Percentiles rank a stretch among this genome's conserved stretches.
Conservation (phyloP, 352 stramenopile genomes). For the Globisporangium rhizosaccharum region DNA sequence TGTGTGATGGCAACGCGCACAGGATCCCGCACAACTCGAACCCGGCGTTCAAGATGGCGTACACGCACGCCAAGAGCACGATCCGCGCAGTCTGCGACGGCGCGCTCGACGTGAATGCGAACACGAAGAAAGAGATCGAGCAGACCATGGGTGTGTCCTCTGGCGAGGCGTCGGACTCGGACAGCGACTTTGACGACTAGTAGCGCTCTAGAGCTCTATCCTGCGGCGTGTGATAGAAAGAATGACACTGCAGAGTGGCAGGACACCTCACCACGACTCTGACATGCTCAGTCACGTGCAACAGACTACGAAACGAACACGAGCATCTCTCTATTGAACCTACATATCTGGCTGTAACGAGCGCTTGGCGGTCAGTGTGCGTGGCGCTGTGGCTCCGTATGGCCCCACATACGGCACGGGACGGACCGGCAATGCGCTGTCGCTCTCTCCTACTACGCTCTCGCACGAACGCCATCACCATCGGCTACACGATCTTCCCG, state of each 20-base stretch:
- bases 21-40: conserved; percentile 79
- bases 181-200: conserved; percentile 83
- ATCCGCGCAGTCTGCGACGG: conserved; percentile 75
- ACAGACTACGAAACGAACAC: too few species aligned
- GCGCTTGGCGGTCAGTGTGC: too few species aligned
- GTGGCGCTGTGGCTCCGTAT: too few species aligned
- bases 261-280: neutral
- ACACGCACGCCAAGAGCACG: conserved; percentile 83
- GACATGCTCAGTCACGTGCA: neutral
- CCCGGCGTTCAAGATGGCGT: conserved; percentile 85
- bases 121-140: conserved; percentile 69
- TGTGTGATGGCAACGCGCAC: neutral
- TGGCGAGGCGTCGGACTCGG: conserved; percentile 67
- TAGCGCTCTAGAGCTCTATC: neutral
- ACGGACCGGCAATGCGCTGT: neutral
- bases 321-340: too few species aligned
- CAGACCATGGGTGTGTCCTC: conserved; percentile 53
- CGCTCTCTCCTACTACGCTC: neutral
- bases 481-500: conserved; percentile 14
- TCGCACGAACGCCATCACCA: neutral
- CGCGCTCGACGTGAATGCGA: conserved; percentile 73
- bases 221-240: too few species aligned
- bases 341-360: too few species aligned
- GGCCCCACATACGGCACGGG: too few species aligned
- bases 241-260: too few species aligned